Evolutionary conservation across 805 yeast genomes (phyloP), one percentile per base, ranked within the genome.

Genomic region (Metschnikowia peoriensis): DNA sequence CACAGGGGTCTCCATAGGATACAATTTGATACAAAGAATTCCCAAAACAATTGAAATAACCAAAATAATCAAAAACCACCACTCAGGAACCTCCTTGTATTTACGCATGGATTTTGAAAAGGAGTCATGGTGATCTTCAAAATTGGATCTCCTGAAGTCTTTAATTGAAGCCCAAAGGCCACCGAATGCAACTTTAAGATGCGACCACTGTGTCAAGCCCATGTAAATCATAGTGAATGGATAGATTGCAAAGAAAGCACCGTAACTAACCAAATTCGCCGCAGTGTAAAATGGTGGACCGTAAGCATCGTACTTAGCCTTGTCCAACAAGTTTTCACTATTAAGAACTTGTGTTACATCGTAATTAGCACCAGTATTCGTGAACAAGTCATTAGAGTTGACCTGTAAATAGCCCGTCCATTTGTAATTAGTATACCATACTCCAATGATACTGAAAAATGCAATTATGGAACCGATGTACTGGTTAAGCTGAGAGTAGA

Each of bases 1-100:
- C 12, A 73, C 69, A n/a, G 78, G 78, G 70, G 72, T 67, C 57
- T 73, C 75, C 22, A 75, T 72, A 49, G 65, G 50, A 74, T 76
- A 72, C 28, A 61, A 67, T 59, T 70, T 61, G 46, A 73, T 60
- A 37, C 76, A 68, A 17, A 66, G 75, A 49, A 74, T 66, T 12
- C 77, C 63, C 49, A 72, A 50, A 17, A 66, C 76, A 55, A 73
- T 63, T 51, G 67, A 62, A 7, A 62, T 50, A 11, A 71, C 56
- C 53, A 72, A 68, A 4, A 68, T 58, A 41, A 69, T 45, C 6
- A 51, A 53, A 51, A 60, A 74, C 76, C 79, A 74, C 79, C 79
- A 75, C 50, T 73, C 77, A 42, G 79, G 78, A 12, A 70, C 69
- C 57, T 68, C 70, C 49, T 64, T 69, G 57, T 61, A 75, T 49